A percentile compares a stretch with the other conserved stretches of the same genome.
phyloP scores from a whole-genome alignment of 352 stramenopile species.

The Globisporangium perplexum region DNA sequence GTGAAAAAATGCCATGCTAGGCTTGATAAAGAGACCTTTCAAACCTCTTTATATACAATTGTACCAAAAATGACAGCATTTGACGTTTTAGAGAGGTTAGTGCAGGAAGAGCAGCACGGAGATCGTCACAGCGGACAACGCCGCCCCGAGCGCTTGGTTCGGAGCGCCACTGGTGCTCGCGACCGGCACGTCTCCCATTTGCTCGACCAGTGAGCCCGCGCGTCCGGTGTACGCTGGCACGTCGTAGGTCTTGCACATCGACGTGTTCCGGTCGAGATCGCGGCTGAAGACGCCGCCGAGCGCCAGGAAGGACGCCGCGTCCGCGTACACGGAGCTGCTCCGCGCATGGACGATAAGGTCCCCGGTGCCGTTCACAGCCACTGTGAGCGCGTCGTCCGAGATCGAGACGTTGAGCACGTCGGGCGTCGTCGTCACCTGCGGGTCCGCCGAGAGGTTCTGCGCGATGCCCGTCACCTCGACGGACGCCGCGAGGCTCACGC shows the following conservation, averaged over 20 bases:
- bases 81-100: too few species aligned
- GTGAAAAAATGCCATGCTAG: too few species aligned
- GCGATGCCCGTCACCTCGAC: not conserved
- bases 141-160: too few species aligned
- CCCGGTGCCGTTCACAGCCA: slow-evolving; percentile 2
- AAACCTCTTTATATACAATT: not conserved
- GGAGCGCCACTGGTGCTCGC: too few species aligned
- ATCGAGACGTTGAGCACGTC: not conserved
- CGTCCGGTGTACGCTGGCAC: not conserved
- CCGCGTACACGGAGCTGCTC: not conserved
- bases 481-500: not conserved
- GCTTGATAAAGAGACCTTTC: not conserved
- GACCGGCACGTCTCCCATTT: not conserved
- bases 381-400: not conserved
- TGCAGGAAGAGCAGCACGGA: too few species aligned
- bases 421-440: too few species aligned
- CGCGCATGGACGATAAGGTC: not conserved
- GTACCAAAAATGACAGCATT: not conserved
- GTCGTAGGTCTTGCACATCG: not conserved
- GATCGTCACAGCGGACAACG: too few species aligned
- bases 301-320: not conserved
- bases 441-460: not conserved
- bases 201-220: not conserved
- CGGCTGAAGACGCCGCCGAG: not conserved
- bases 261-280: not conserved